phyloP scores from a whole-genome alignment of 2,329 filamentous ascomycete genomes.

The Pseudocercospora musae region DNA sequence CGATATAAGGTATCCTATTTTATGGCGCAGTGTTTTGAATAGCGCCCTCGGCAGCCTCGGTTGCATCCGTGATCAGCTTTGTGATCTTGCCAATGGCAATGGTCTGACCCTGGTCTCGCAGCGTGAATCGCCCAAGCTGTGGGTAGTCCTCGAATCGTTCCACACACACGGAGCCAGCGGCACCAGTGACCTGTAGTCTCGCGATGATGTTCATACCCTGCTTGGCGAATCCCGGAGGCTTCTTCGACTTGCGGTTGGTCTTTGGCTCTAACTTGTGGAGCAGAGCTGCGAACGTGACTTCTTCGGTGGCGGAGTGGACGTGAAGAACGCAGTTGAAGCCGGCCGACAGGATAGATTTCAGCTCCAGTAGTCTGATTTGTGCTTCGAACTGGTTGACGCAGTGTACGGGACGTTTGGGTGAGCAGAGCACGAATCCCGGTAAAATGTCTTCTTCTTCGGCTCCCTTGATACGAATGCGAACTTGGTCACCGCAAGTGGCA shows the following conservation, averaged over 20 bases:
- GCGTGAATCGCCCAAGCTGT: slow-evolving; percentile 85
- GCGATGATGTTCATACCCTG: slow-evolving; percentile 85
- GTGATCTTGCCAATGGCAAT: slow-evolving; percentile 99
- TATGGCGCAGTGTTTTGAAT: slow-evolving; percentile 4
- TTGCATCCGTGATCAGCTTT: slow-evolving; percentile 64
- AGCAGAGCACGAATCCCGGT: slow-evolving; percentile 94
- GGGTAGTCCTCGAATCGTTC: slow-evolving; percentile 95
- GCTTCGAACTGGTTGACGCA: slow-evolving; percentile 88
- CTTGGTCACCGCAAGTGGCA: slow-evolving; percentile 89
- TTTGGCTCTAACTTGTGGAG: slow-evolving; percentile 95
- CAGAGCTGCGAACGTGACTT: slow-evolving; percentile 84
- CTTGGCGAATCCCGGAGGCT: slow-evolving; percentile 84
- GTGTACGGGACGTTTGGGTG: slow-evolving; percentile 88
- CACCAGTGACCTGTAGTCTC: slow-evolving; percentile 73
- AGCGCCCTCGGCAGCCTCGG: slow-evolving; percentile 21
- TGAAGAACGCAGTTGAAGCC: slow-evolving; percentile 98
- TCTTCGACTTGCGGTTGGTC: slow-evolving; percentile 89
- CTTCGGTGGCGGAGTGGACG: slow-evolving; percentile 95
- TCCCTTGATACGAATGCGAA: slow-evolving; percentile 85
- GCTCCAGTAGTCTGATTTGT: slow-evolving; percentile 89
- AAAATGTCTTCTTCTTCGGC: slow-evolving; percentile 97
- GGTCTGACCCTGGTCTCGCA: slow-evolving; percentile 89
- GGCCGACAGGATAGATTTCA: slow-evolving; percentile 89
- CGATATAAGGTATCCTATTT: neutral
- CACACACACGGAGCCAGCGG: slow-evolving; percentile 82